Conservation (phyloP, 805 yeast species). For the Spathaspora boniae region DNA sequence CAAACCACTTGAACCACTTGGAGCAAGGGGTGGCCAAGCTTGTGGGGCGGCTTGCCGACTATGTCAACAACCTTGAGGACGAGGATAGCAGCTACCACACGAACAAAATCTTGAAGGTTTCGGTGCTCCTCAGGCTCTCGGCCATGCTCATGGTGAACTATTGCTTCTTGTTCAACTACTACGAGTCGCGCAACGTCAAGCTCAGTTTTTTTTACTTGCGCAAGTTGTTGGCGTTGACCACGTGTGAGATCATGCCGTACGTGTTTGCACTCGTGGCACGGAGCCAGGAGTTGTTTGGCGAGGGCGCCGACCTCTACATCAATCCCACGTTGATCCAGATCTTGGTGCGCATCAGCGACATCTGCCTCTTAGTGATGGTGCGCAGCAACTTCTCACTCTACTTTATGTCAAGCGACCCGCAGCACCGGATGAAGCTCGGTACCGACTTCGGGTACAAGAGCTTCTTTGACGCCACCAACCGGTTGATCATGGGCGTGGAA, state of each 20-base stretch:
- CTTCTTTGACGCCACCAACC: constrained; percentile 8
- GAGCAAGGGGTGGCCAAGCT: constrained; percentile 35
- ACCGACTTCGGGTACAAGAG: constrained; percentile 7
- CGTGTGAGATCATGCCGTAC: constrained; percentile 31
- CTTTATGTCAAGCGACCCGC: constrained; percentile 3
- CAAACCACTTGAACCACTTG: constrained; percentile 26
- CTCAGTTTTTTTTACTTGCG: constrained; percentile 33
- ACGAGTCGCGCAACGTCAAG: constrained; percentile 28
- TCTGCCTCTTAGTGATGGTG: constrained; percentile 18
- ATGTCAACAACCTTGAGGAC: constrained; percentile 26
- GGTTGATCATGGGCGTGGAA: constrained; percentile 9
- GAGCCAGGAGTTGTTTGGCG: constrained; percentile 37
- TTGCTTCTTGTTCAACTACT: constrained; percentile 35
- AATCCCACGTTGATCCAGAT: constrained; percentile 34
- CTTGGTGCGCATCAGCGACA: constrained; percentile 26
- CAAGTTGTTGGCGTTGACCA: constrained; percentile 21
- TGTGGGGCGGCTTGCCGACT: constrained; percentile 27
- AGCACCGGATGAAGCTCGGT: constrained; percentile 8
- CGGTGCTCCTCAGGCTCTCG: constrained; percentile 21
- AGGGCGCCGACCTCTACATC: constrained; percentile 37
- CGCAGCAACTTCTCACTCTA: constrained; percentile 20
- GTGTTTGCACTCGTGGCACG: constrained; percentile 28
- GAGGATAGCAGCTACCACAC: constrained; percentile 10
- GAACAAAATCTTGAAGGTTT: constrained; percentile 13
- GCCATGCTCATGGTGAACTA: constrained; percentile 26